A percentile compares a stretch with the other conserved stretches of the same genome.
phyloP scores from a whole-genome alignment of 495 filamentous ascomycete genomes.

The Amphirosellinia nigrospora region DNA sequence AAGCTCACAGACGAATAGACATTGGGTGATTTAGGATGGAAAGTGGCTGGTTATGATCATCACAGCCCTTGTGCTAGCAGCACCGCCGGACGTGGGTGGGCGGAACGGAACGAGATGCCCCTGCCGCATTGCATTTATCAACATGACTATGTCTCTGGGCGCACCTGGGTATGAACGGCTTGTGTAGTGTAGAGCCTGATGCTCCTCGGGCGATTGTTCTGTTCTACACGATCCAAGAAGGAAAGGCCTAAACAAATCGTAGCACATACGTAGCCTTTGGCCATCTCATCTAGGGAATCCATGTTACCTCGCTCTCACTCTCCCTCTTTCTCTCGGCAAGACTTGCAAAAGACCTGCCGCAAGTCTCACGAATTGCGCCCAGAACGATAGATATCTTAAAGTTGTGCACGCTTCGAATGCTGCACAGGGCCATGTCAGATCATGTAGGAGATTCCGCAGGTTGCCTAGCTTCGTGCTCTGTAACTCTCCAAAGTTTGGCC shows the following conservation, averaged over 20 bases:
- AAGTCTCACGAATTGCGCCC: not conserved
- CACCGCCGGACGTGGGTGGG: slow-evolving; percentile 13
- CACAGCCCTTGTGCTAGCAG: slow-evolving; percentile 14
- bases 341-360: slow-evolving; percentile 7
- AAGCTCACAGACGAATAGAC: slow-evolving; percentile 7
- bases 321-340: slow-evolving; percentile 10
- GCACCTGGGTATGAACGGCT: slow-evolving; percentile 12
- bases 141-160: slow-evolving; percentile 14
- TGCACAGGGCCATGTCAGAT: slow-evolving; percentile 19
- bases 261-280: not conserved
- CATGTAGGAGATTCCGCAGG: slow-evolving; percentile 21
- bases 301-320: not conserved
- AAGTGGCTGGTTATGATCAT: slow-evolving; percentile 18
- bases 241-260: slow-evolving; percentile 1
- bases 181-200: slow-evolving; percentile 7
- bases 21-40: not conserved
- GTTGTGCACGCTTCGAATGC: slow-evolving; percentile 11
- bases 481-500: not conserved
- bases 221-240: not conserved
- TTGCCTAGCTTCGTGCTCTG: not conserved
- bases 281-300: not conserved
- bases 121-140: slow-evolving; percentile 25
- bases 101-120: slow-evolving; percentile 27
- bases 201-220: not conserved
- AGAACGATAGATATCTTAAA: slow-evolving; percentile 11